Base-by-base conservation (phyloP, 2,329 filamentous ascomycete genomes). In the Pezicula carpinea region DNA sequence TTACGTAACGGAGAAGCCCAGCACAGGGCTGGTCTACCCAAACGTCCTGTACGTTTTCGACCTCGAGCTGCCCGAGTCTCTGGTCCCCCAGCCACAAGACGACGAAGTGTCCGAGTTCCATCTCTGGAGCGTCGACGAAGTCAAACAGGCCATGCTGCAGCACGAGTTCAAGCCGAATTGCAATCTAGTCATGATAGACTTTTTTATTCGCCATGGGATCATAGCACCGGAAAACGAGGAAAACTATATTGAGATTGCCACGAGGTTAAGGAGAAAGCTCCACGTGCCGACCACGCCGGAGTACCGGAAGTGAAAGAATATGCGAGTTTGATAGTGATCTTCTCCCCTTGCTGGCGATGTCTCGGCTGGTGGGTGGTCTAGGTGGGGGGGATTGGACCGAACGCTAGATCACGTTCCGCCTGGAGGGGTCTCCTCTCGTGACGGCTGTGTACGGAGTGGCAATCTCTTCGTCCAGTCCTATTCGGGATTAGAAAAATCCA, bases 91-190 rank as follows among this genome's bases (percentile, higher is more conserved):
- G 53, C 87, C 88, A 0, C 75, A 80, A 10, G 89, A 95, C 61
- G 81, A 83, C 22, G 89, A 95, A 67, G 89, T 95, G 1, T 81
- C 87, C 50, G 77, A 79, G 51, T 95, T 95, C 60, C 70, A 78
- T 53, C 69, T 91, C 53, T 81, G 83, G 80, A 74, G 66, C 8
- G 71, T 90, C 10, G 62, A 63, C 0, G 69, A 77, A 58, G 79
- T 91, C 4, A 74, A 80, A 61, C 61, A 69, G 44, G 79, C 81
- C 1, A 71, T 95, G 70, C 66, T 73, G 15, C 71, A 70, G 14
- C 82, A 82, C 3, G 80, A 89, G 63, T 95, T 95, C 69, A 95
- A 95, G 72, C 85, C 89, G 0, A 93, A 95, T 59, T 89, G 88
- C 57, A 83, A 85, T 21, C 62, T 85, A 23, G 83, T 92, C 40